phyloP scores from a whole-genome alignment of 192 early-diverging fungal genomes.

The Coemansia sp. region DNA sequence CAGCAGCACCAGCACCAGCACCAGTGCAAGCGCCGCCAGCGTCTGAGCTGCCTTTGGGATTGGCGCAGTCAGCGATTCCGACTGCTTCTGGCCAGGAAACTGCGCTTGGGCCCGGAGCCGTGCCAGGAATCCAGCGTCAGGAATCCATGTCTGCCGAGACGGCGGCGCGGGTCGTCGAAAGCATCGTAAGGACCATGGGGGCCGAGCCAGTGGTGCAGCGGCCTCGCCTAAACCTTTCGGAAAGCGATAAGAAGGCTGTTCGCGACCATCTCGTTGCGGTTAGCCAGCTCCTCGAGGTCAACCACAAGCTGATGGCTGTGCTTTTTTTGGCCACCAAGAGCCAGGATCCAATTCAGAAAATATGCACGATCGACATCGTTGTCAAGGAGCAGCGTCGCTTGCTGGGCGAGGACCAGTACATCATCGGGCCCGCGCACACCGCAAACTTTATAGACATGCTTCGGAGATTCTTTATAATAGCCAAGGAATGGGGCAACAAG shows the following conservation, averaged over 20 bases:
- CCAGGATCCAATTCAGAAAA: conserved; percentile 15
- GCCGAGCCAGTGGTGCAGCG: neutral
- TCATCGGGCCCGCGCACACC: conserved; percentile 18
- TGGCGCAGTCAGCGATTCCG: too few species aligned
- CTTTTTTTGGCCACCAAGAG: conserved; percentile 30
- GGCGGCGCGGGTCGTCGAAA: conserved; percentile 25
- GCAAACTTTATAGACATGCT: conserved; percentile 9
- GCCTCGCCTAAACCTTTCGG: conserved; percentile 16
- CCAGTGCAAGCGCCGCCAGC: neutral
- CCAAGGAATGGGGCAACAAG: conserved; percentile 43
- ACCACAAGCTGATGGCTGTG: conserved; percentile 22
- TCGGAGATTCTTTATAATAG: conserved; percentile 14
- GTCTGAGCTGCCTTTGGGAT: too few species aligned
- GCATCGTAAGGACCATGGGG: conserved; percentile 12
- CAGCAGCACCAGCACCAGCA: neutral
- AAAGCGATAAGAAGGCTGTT: conserved; percentile 26
- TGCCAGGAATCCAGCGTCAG: conserved; percentile 10
- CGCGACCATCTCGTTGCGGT: conserved; percentile 18
- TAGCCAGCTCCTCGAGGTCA: conserved; percentile 15
- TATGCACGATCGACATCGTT: conserved; percentile 18
- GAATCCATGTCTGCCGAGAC: conserved; percentile 33
- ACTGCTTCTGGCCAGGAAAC: too few species aligned
- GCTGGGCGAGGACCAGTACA: conserved; percentile 37
- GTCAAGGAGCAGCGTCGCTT: conserved; percentile 42
- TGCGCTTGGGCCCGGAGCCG: conserved; percentile 1